Evolutionary conservation across 331 rosid species (phyloP).

Genomic region (Phaseolus coccineus): DNA sequence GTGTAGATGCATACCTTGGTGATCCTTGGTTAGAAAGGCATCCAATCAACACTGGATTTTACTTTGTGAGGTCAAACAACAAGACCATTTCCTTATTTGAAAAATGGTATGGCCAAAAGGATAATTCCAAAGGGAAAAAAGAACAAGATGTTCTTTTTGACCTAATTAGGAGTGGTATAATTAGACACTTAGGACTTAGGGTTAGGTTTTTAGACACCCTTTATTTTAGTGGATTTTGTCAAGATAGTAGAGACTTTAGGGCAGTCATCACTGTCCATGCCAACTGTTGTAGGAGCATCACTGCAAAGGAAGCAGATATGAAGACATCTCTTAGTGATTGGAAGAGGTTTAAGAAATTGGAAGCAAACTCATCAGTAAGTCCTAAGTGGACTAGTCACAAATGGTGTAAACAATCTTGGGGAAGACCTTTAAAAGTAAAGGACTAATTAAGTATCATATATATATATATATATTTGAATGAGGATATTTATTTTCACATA

Average conservation of each 20-base stretch:
- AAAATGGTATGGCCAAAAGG: constrained; percentile 66
- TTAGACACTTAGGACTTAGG: constrained; percentile 49
- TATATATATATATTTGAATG: too few species aligned
- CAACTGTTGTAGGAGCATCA: constrained; percentile 76
- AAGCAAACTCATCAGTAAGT: constrained; percentile 10
- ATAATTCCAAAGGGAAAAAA: constrained; percentile 59
- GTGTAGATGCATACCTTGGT: constrained; percentile 56
- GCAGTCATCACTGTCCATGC: constrained; percentile 71
- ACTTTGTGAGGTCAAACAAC: constrained; percentile 69
- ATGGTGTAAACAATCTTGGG: constrained; percentile 68
- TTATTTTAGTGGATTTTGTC: constrained; percentile 83
- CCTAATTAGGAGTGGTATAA: constrained; percentile 53
- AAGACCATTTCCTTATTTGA: constrained; percentile 69
- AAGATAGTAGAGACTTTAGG: constrained; percentile 64
- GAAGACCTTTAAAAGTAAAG: too few species aligned
- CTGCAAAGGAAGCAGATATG: constrained; percentile 65
- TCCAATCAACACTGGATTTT: constrained; percentile 81
- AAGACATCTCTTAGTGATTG: constrained; percentile 57
- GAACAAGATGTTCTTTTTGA: constrained; percentile 76
- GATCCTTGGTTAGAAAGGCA: constrained; percentile 56
- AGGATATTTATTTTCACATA: too few species aligned
- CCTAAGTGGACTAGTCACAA: constrained; percentile 55
- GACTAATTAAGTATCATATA: too few species aligned
- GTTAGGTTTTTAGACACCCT: constrained; percentile 73
- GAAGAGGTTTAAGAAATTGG: constrained; percentile 57